These are phyloP conservation scores for Penicillium herquei DNA, from an alignment of 495 filamentous ascomycete species.

Conservation along the genomic window DNA sequence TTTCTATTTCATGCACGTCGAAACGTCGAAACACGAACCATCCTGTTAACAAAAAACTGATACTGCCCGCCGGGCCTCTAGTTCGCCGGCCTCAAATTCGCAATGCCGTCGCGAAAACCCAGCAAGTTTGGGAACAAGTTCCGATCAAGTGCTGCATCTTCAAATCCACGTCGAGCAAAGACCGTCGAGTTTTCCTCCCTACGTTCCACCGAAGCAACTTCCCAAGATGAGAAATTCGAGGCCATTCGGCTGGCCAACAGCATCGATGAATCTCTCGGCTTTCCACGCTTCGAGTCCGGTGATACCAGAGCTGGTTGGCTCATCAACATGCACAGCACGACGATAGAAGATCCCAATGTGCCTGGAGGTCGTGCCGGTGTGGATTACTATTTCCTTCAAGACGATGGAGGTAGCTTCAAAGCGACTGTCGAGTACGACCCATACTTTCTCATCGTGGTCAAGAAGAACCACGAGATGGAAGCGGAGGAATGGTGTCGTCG, in stretches of 20 bases:
- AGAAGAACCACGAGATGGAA: constrained; percentile 82
- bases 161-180: constrained; percentile 57
- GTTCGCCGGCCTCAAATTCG: constrained; percentile 33
- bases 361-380: constrained; percentile 83
- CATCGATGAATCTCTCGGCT: constrained; percentile 94
- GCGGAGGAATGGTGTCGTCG: constrained; percentile 94
- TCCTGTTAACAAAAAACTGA: constrained; percentile 11
- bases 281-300: constrained; percentile 87
- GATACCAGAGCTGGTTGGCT: constrained; percentile 88
- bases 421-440: constrained; percentile 95
- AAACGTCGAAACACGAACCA: constrained; percentile 3
- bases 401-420: constrained; percentile 92
- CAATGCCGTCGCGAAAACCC: constrained; percentile 58
- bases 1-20: constrained; percentile 27
- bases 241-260: constrained; percentile 76
- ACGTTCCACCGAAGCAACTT: constrained; percentile 77
- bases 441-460: constrained; percentile 91
- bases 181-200: constrained; percentile 77
- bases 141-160: constrained; percentile 47
- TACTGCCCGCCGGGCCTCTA: constrained; percentile 27
- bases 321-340: constrained; percentile 89
- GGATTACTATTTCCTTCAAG: constrained; percentile 96
- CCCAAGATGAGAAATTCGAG: constrained; percentile 82
- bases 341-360: constrained; percentile 78
- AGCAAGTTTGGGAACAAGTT: constrained; percentile 56